Evolutionary conservation across 192 early-diverging fungal species (phyloP).

Genomic region (Geranomyces variabilis): DNA sequence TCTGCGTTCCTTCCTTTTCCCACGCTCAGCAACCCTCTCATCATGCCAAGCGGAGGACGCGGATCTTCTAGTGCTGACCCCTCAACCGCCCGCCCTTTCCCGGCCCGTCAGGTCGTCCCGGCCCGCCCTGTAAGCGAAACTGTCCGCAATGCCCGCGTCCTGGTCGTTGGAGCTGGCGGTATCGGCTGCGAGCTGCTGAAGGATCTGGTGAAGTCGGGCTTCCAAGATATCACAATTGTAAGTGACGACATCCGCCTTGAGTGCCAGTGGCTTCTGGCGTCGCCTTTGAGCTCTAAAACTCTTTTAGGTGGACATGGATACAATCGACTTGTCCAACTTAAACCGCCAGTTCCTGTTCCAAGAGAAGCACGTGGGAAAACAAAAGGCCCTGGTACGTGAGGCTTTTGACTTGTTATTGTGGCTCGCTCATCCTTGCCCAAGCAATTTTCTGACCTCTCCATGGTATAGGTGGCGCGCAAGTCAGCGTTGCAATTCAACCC

Average conservation of each 20-base stretch:
- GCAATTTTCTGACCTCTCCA: too few relatives aligned
- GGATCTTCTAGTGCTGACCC: too few relatives aligned
- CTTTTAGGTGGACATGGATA: constrained; percentile 93
- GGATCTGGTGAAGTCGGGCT: constrained; percentile 88
- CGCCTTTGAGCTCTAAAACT: too few relatives aligned
- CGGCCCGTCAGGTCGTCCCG: background rate
- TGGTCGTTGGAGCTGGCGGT: constrained; percentile 76
- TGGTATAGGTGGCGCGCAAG: constrained; percentile 77
- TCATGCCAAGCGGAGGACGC: too few relatives aligned
- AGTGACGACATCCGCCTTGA: background rate
- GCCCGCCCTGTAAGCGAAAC: constrained; percentile 16
- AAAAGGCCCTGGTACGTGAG: constrained; percentile 69
- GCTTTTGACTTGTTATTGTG: too few relatives aligned
- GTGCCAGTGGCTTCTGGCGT: too few relatives aligned
- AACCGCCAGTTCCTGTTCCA: constrained; percentile 99
- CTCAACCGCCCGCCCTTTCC: too few relatives aligned
- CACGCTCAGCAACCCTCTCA: too few relatives aligned
- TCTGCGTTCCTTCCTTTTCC: too few relatives aligned
- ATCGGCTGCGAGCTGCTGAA: constrained; percentile 99
- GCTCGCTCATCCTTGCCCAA: background rate
- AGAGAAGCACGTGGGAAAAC: constrained; percentile 84
- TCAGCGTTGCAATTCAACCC: constrained; percentile 89
- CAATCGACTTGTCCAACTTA: constrained; percentile 97
- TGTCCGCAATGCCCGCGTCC: constrained; percentile 30
- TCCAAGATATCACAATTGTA: constrained; percentile 79